Evolutionary conservation across 2,329 filamentous ascomycete genomes (phyloP).

Genomic region (Claviceps sp.): DNA sequence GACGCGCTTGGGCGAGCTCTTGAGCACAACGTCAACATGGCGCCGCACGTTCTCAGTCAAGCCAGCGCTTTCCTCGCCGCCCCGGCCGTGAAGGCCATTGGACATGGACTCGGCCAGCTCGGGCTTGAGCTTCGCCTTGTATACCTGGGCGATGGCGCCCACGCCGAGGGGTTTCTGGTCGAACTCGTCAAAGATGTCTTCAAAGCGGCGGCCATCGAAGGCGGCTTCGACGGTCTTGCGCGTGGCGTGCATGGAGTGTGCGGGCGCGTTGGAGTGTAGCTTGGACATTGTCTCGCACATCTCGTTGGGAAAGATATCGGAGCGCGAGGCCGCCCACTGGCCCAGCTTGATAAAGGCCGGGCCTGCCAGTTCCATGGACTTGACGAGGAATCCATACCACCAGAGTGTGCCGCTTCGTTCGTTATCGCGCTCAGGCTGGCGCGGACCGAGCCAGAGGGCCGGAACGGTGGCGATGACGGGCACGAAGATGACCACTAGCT

Average conservation of each 20-base stretch:
- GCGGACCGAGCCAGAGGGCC: constrained; percentile 61
- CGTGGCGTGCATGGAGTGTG: constrained; percentile 71
- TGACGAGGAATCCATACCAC: constrained; percentile 89
- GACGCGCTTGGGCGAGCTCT: constrained; percentile 71
- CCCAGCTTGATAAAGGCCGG: constrained; percentile 98
- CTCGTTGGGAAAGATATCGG: constrained; percentile 89
- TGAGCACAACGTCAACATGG: constrained; percentile 75
- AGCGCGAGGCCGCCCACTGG: constrained; percentile 94
- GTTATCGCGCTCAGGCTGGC: constrained; percentile 50
- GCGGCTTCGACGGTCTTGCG: constrained; percentile 67
- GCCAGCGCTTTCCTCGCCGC: constrained; percentile 21
- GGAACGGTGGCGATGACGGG: constrained; percentile 76
- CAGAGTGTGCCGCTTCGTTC: constrained; percentile 73
- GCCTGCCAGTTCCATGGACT: constrained; percentile 81
- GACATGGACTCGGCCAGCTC: constrained; percentile 54
- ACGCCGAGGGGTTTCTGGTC: constrained; percentile 80
- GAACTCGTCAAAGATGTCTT: constrained; percentile 94
- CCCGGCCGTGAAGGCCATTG: constrained; percentile 37
- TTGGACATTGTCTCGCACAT: constrained; percentile 91
- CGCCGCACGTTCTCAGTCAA: constrained; percentile 58
- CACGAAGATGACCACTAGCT: constrained; percentile 78
- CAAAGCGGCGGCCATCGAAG: constrained; percentile 66
- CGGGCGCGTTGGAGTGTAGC: constrained; percentile 85
- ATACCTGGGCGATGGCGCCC: constrained; percentile 93
- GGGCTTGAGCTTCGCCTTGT: constrained; percentile 82